phyloP scores from a whole-genome alignment of 1,139 yeast genomes.

The Geotrichum phurueaensis region DNA sequence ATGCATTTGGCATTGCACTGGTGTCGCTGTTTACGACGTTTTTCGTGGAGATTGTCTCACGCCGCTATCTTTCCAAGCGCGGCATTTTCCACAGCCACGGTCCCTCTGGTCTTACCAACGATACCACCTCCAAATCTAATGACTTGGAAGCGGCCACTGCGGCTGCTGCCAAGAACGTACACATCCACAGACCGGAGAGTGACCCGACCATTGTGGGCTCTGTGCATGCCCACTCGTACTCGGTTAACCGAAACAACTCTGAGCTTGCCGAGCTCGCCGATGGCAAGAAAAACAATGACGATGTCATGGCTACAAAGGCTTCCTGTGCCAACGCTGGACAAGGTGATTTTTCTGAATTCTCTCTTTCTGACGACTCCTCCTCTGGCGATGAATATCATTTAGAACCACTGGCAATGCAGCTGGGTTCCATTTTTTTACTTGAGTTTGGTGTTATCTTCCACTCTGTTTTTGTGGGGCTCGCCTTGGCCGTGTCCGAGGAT shows the following conservation, averaged over 20 bases:
- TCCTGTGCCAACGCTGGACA: not conserved
- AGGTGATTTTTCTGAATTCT: not conserved
- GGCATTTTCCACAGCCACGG: conserved; percentile 29
- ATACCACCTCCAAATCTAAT: not conserved
- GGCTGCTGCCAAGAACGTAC: not conserved
- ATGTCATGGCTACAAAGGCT: not conserved
- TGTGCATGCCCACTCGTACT: conserved; percentile 10
- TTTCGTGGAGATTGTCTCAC: conserved; percentile 29
- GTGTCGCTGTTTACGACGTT: conserved; percentile 37
- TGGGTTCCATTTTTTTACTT: conserved; percentile 53
- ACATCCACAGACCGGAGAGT: not conserved
- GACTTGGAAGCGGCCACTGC: not conserved
- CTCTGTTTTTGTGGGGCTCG: conserved; percentile 71
- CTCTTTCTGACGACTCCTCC: not conserved
- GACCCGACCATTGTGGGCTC: not conserved
- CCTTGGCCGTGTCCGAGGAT: conserved; percentile 65
- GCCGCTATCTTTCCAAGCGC: conserved; percentile 26
- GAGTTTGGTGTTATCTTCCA: conserved; percentile 81
- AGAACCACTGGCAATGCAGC: conserved; percentile 31
- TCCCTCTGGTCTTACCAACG: conserved; percentile 23
- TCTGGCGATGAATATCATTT: not conserved
- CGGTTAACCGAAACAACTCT: conserved; percentile 3
- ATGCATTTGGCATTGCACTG: conserved; percentile 57
- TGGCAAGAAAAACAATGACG: not conserved
- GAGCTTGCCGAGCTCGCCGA: not conserved